These are phyloP conservation scores for Wickerhamomyces rabaulensis DNA, from an alignment of 805 yeast genomes.

Conservation along the genomic window DNA sequence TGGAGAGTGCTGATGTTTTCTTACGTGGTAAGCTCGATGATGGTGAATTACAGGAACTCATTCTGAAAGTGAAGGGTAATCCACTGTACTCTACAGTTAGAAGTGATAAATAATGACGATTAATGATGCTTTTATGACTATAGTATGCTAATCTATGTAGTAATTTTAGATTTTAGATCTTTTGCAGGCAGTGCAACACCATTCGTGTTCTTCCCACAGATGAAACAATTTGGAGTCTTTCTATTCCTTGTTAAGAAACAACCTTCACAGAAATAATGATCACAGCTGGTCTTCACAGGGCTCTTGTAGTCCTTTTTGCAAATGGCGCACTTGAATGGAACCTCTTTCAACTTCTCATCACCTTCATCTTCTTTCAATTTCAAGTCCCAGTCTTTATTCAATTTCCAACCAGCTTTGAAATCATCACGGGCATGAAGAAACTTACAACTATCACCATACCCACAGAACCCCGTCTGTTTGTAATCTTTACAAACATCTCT, in stretches of 20 bases:
- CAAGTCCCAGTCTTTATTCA: slow-evolving; percentile 67
- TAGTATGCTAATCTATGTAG: not conserved
- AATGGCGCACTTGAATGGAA: slow-evolving; percentile 59
- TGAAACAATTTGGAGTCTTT: slow-evolving; percentile 41
- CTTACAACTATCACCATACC: slow-evolving; percentile 96
- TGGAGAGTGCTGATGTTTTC: slow-evolving; percentile 15
- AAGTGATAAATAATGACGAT: not conserved
- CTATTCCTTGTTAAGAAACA: slow-evolving; percentile 51
- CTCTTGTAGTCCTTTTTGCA: slow-evolving; percentile 49
- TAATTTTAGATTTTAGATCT: slow-evolving; percentile 23
- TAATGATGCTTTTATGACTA: no score
- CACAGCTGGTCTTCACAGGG: slow-evolving; percentile 58
- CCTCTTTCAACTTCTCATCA: slow-evolving; percentile 23
- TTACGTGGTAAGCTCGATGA: slow-evolving; percentile 1
- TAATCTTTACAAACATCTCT: slow-evolving; percentile 94
- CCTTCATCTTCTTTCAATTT: slow-evolving; percentile 14
- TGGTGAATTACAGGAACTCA: not conserved
- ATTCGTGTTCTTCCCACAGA: slow-evolving; percentile 56
- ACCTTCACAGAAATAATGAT: slow-evolving; percentile 56
- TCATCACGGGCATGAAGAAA: slow-evolving; percentile 89
- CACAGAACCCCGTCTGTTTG: slow-evolving; percentile 89
- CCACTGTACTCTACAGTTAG: slow-evolving; percentile 5
- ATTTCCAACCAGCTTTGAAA: slow-evolving; percentile 62
- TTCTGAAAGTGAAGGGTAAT: not conserved
- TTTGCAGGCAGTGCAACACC: slow-evolving; percentile 55